phyloP scores from a whole-genome alignment of 805 yeast species.

The Hanseniaspora thailandica region DNA sequence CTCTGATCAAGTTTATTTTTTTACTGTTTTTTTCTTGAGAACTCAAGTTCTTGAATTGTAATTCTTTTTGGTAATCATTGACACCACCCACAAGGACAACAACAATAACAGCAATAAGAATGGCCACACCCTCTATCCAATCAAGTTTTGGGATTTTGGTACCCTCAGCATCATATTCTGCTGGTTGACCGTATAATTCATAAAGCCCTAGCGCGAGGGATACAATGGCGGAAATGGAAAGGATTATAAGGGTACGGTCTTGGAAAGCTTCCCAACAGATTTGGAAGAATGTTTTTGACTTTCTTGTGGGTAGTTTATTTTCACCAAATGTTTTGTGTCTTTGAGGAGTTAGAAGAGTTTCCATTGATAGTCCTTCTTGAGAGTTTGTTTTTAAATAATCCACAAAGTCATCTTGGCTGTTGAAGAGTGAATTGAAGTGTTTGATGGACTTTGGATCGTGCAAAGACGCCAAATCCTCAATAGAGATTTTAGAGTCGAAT shows the following conservation, averaged over 20 bases:
- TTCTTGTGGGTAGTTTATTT: conserved; percentile 60
- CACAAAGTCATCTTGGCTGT: conserved; percentile 20
- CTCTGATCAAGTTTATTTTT: conserved; percentile 59
- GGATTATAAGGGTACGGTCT: conserved; percentile 77
- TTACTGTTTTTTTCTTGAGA: conserved; percentile 72
- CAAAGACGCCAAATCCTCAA: conserved; percentile 22
- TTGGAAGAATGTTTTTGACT: conserved; percentile 53
- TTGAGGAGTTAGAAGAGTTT: conserved; percentile 3
- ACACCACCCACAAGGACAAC: conserved; percentile 89
- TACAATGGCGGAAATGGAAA: conserved; percentile 75
- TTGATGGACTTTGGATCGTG: conserved; percentile 28
- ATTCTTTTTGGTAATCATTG: conserved; percentile 94
- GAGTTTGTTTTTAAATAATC: conserved; percentile 21
- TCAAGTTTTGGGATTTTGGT: conserved; percentile 70
- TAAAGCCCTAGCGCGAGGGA: conserved; percentile 85
- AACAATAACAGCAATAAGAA: conserved; percentile 76
- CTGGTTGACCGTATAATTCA: conserved; percentile 78
- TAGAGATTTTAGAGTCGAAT: conserved; percentile 16
- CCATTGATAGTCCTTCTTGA: conserved; percentile 20
- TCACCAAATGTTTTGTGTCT: conserved; percentile 42
- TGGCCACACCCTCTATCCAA: conserved; percentile 99
- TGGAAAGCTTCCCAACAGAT: conserved; percentile 76
- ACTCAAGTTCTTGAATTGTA: conserved; percentile 80
- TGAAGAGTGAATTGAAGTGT: conserved; percentile 21
- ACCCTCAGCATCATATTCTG: conserved; percentile 69